phyloP scores from a whole-genome alignment of 805 yeast species.

The Suhomyces pyralidae region DNA sequence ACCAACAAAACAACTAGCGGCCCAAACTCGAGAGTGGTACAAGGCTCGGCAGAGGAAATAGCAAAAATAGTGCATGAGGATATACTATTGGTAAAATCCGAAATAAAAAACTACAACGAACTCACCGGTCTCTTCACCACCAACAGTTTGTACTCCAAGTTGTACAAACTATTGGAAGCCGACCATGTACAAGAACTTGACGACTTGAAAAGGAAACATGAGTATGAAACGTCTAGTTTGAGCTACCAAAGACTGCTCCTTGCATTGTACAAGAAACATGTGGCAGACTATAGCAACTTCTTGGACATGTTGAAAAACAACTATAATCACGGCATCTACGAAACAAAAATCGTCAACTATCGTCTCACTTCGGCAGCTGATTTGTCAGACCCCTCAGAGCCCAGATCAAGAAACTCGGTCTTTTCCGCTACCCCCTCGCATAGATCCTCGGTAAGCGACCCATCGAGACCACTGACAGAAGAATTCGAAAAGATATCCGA shows the following conservation, averaged over 20 bases:
- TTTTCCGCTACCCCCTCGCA: background rate
- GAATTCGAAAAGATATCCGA: constrained; percentile 6
- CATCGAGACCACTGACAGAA: background rate
- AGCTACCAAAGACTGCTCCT: constrained; percentile 17
- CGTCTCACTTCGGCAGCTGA: constrained; percentile 2
- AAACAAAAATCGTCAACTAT: constrained; percentile 11
- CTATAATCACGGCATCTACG: constrained; percentile 23
- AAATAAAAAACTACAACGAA: constrained; percentile 21
- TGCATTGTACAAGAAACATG: constrained; percentile 15
- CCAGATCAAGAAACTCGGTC: background rate
- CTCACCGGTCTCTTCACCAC: constrained; percentile 17
- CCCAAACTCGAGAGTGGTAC: constrained; percentile 5
- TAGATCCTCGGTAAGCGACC: background rate
- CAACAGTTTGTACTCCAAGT: constrained; percentile 19
- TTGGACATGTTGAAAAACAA: constrained; percentile 20
- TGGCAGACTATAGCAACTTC: constrained; percentile 20
- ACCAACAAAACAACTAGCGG: background rate
- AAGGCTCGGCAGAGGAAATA: constrained; percentile 17
- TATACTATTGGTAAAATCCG: constrained; percentile 17
- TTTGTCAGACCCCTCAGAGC: background rate
- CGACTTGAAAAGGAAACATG: constrained; percentile 10
- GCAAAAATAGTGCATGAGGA: constrained; percentile 22
- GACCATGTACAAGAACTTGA: constrained; percentile 17
- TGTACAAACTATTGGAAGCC: constrained; percentile 18
- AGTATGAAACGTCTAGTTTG: constrained; percentile 9